Evolutionary conservation across 208 protist species (phyloP), one percentile per base, ranked within the genome.

Genomic region (Leishmania tarentolae): DNA sequence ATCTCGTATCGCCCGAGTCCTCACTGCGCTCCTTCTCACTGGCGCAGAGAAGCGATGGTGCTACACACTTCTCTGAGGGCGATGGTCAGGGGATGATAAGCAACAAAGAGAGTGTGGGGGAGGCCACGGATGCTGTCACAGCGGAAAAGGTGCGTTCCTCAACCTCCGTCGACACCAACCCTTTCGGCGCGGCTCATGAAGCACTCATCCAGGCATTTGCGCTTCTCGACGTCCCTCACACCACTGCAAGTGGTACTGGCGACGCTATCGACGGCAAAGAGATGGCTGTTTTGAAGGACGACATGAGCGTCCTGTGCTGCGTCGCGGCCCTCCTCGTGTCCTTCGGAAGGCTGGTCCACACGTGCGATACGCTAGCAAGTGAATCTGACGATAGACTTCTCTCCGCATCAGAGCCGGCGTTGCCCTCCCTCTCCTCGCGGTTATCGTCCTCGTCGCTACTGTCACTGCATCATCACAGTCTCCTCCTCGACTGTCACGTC

Each of bases 271-370:
- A 46, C 31, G 59, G 21, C 50, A 77, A 85, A 42, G 63, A 50
- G 3, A 17, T 79, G 2, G 50, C 65, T 19, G 71, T 79, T n/a
- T 28, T 85, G 40, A 7, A 63, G 35, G 82, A 85, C 19, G 82
- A 85, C 46, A 37, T 85, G 50, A 46, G 77, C 4, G 73, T 77
- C 37, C 77, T 85, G n/a, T 85, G 77, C 56, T 85, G 82, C 52
- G 73, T 85, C 0, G 63, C 70, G n/a, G 77, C 71, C 17, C 69
- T 85, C 9, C 65, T 85, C 13, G 47, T 68, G 42, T 73, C 87
- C 57, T 94, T 91, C 76, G 74, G 87, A 7, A 59, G 84, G 40
- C 72, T 94, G 3, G 82, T 92, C 28, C 75, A 66, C 24, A 74
- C 82, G 42, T 84, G 77, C n/a, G 88, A 94, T 11, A 50, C n/a